phyloP scores from a whole-genome alignment of 2,329 filamentous ascomycete species.

The Trichoderma breve region DNA sequence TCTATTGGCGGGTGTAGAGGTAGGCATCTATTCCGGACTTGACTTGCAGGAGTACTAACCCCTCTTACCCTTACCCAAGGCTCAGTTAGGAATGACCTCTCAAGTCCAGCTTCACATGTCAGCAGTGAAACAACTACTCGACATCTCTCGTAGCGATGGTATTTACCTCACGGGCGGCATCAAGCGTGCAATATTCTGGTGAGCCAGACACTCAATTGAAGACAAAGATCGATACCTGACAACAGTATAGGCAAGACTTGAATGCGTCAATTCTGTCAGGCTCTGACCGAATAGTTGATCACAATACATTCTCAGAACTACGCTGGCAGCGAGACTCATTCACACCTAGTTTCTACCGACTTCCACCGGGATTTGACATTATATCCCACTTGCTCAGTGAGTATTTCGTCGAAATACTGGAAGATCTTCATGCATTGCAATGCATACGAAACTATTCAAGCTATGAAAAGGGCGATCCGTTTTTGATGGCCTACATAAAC shows the following conservation, averaged over 20 bases:
- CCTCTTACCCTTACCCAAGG: not conserved
- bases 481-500: not conserved
- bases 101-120: not conserved
- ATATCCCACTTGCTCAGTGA: not conserved
- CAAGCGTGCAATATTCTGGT: constrained; percentile 6
- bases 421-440: not conserved
- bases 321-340: not conserved
- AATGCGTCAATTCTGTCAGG: constrained; percentile 1
- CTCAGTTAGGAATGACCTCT: not conserved
- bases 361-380: not conserved
- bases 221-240: not conserved
- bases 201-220: not conserved
- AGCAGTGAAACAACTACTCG: not conserved
- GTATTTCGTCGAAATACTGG: not conserved
- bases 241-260: not conserved
- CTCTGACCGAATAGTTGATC: not conserved
- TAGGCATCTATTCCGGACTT: not conserved
- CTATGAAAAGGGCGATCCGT: not conserved
- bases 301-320: not conserved
- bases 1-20: not conserved
- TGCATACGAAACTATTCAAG: not conserved
- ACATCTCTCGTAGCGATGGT: not conserved
- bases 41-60: not conserved
- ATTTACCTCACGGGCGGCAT: not conserved
- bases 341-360: not conserved